phyloP scores from a whole-genome alignment of 352 stramenopile genomes.

The Pythium graminicola region DNA sequence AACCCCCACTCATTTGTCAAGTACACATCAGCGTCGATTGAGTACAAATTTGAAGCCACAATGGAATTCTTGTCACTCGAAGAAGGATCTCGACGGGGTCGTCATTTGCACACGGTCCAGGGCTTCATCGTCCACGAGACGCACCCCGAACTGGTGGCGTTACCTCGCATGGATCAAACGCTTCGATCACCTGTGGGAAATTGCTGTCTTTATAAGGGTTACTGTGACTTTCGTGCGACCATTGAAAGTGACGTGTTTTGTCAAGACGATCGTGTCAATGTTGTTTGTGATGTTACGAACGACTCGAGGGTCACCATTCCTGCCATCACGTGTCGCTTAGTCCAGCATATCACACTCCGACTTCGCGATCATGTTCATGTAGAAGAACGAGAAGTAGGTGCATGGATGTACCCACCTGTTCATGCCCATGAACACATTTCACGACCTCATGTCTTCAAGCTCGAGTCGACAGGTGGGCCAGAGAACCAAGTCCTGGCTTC shows the following conservation, averaged over 20 bases:
- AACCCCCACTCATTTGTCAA: neutral
- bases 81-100: neutral
- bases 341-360: slow-evolving; percentile 1
- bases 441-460: neutral
- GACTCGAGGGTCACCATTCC: neutral
- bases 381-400: slow-evolving; percentile 4
- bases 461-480: neutral
- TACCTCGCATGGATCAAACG: slow-evolving; percentile 1
- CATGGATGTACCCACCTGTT: neutral
- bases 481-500: neutral
- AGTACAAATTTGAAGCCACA: slow-evolving; percentile 7
- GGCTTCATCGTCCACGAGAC: slow-evolving; percentile 10
- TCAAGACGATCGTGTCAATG: slow-evolving; percentile 1
- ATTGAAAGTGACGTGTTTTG: slow-evolving; percentile 1
- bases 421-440: neutral
- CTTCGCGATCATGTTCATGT: neutral
- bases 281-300: neutral
- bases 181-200: neutral
- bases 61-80: neutral
- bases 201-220: neutral
- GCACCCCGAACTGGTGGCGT: slow-evolving; percentile 6
- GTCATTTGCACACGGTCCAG: neutral
- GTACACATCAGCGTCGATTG: slow-evolving; percentile 7
- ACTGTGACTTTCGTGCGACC: neutral
- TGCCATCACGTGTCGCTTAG: slow-evolving; percentile 2